phyloP scores from a whole-genome alignment of 2,329 filamentous ascomycete species.

The Gremmenia infestans region DNA sequence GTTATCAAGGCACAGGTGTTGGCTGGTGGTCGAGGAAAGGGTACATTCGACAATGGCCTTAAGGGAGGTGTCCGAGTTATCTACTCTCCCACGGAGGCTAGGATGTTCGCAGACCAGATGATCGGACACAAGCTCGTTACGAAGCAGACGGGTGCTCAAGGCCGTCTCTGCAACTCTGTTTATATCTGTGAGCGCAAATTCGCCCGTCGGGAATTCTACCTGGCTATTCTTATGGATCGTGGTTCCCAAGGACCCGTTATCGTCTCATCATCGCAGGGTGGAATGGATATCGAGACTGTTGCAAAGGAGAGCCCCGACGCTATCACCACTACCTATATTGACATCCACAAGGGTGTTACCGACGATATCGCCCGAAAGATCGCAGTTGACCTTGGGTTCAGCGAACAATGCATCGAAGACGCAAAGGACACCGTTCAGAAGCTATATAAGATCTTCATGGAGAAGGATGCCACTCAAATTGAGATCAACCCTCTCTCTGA shows the following conservation, averaged over 20 bases:
- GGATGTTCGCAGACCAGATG: conserved; percentile 99
- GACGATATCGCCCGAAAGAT: conserved; percentile 91
- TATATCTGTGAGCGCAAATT: conserved; percentile 99
- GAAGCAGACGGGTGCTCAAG: conserved; percentile 94
- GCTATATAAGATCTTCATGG: conserved; percentile 97
- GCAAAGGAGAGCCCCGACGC: conserved; percentile 97
- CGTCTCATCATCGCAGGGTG: conserved; percentile 94
- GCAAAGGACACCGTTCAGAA: conserved; percentile 97
- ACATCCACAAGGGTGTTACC: conserved; percentile 92
- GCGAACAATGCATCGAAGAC: conserved; percentile 92
- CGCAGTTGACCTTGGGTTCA: conserved; percentile 90
- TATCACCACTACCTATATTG: conserved; percentile 87
- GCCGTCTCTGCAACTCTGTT: conserved; percentile 92
- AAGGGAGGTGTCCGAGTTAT: conserved; percentile 98
- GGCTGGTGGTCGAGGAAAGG: conserved; percentile 95
- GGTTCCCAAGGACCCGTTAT: conserved; percentile 87
- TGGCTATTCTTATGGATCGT: conserved; percentile 98
- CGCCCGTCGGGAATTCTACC: conserved; percentile 96
- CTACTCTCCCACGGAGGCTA: conserved; percentile 93
- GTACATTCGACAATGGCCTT: conserved; percentile 94
- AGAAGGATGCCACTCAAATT: conserved; percentile 98
- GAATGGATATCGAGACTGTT: conserved; percentile 98
- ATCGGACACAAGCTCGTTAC: conserved; percentile 99
- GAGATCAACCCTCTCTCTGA: conserved; percentile 99
- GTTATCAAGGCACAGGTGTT: conserved; percentile 99